Conservation (phyloP, 306 rosid genomes). For the Prunus mume region DNA sequence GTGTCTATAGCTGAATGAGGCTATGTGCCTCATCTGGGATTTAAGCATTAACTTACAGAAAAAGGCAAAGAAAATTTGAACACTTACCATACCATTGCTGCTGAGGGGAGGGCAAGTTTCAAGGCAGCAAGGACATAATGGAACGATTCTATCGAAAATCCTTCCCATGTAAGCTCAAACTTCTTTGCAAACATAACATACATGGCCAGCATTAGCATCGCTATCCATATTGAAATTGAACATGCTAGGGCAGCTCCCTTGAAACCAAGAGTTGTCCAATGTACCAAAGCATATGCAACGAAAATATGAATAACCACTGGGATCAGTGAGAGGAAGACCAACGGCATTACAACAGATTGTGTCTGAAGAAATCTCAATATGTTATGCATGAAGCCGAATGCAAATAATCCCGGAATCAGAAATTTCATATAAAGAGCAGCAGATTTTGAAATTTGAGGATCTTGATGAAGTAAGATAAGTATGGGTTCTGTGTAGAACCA, state of each 20-base stretch:
- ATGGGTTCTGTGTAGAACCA: slow-evolving; percentile 67
- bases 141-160: slow-evolving; percentile 60
- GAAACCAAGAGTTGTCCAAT: slow-evolving; percentile 43
- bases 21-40: too few relatives aligned
- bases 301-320: slow-evolving; percentile 48
- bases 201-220: slow-evolving; percentile 33
- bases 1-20: not conserved
- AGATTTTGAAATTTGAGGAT: slow-evolving; percentile 44
- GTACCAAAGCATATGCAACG: slow-evolving; percentile 53
- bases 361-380: slow-evolving; percentile 72
- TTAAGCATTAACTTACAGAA: not conserved
- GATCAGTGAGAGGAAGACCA: slow-evolving; percentile 43
- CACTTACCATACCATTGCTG: slow-evolving; percentile 82
- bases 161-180: slow-evolving; percentile 70
- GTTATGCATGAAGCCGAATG: slow-evolving; percentile 65
- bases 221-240: slow-evolving; percentile 62
- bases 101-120: slow-evolving; percentile 76
- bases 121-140: slow-evolving; percentile 37
- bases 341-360: slow-evolving; percentile 57
- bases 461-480: slow-evolving; percentile 60
- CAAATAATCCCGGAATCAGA: slow-evolving; percentile 67
- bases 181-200: slow-evolving; percentile 45
- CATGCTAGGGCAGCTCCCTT: slow-evolving; percentile 68
- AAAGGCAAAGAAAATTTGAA: not conserved
- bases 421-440: slow-evolving; percentile 58